phyloP scores from a whole-genome alignment of 2,329 filamentous ascomycete species.

The Aspergillus sp. region DNA sequence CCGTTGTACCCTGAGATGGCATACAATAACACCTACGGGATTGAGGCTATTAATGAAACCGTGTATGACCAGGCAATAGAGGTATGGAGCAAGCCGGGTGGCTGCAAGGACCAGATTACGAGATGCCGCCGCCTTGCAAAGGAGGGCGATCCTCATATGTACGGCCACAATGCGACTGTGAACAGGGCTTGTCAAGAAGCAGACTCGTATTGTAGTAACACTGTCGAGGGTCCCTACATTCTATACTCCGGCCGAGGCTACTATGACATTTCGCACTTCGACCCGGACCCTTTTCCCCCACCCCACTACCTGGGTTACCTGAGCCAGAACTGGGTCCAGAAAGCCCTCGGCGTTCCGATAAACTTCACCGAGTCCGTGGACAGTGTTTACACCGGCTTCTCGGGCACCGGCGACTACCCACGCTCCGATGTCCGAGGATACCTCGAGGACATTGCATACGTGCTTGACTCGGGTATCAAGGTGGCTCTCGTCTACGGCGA shows the following conservation, averaged over 20 bases:
- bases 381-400: slow-evolving; percentile 50
- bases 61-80: slow-evolving; percentile 48
- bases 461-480: slow-evolving; percentile 59
- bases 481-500: slow-evolving; percentile 61
- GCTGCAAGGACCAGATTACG: slow-evolving; percentile 55
- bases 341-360: slow-evolving; percentile 58
- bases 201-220: slow-evolving; percentile 45
- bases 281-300: slow-evolving; percentile 54
- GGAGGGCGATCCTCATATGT: slow-evolving; percentile 51
- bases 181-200: slow-evolving; percentile 48
- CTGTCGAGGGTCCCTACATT: slow-evolving; percentile 48
- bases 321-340: slow-evolving; percentile 57
- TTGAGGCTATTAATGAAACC: slow-evolving; percentile 51
- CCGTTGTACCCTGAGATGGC: slow-evolving; percentile 52
- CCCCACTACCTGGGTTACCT: slow-evolving; percentile 57
- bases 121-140: slow-evolving; percentile 51
- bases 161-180: slow-evolving; percentile 46
- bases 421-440: slow-evolving; percentile 45
- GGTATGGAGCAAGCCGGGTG: slow-evolving; percentile 46
- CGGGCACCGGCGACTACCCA: slow-evolving; percentile 48
- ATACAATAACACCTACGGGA: slow-evolving; percentile 61
- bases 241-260: slow-evolving; percentile 47
- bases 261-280: slow-evolving; percentile 57
- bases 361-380: slow-evolving; percentile 54
- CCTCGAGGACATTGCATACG: slow-evolving; percentile 40